A percentile compares a stretch with the other conserved stretches of the same genome.
phyloP scores from a whole-genome alignment of 2,329 filamentous ascomycete genomes.

The Phialocephala subalpina region DNA sequence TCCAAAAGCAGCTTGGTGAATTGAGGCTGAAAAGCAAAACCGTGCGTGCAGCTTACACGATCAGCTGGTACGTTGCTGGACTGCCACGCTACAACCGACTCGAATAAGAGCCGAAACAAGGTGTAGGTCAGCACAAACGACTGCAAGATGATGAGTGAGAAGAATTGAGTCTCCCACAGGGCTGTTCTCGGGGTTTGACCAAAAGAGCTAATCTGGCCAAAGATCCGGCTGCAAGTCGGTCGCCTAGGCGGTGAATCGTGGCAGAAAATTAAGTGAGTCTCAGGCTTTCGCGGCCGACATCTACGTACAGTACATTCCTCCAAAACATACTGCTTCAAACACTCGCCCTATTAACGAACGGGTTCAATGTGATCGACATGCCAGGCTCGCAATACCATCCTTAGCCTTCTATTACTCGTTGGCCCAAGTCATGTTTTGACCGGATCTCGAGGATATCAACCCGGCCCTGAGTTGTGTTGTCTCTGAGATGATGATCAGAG shows the following conservation, averaged over 20 bases:
- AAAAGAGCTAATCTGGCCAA: no score
- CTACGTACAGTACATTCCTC: background rate
- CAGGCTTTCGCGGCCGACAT: background rate
- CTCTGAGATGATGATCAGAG: no score
- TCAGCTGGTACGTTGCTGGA: background rate
- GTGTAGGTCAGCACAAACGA: background rate
- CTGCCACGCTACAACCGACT: no score
- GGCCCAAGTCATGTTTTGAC: no score
- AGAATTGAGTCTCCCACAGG: background rate
- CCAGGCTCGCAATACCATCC: no score
- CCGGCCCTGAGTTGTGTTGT: no score
- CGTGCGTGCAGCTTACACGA: background rate
- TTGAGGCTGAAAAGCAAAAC: conserved; percentile 14
- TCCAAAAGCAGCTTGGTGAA: conserved; percentile 11
- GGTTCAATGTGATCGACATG: no score
- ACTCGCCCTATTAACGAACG: no score
- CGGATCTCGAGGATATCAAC: no score
- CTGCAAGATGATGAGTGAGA: background rate
- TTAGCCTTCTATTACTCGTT: no score
- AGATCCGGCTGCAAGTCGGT: background rate
- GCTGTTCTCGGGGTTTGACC: background rate
- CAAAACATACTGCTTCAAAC: no score
- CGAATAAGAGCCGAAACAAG: background rate
- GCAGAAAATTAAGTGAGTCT: background rate
- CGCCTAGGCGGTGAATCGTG: background rate